phyloP scores from a whole-genome alignment of 2,329 filamentous ascomycete species.

The Rugonectria rugulosa region DNA sequence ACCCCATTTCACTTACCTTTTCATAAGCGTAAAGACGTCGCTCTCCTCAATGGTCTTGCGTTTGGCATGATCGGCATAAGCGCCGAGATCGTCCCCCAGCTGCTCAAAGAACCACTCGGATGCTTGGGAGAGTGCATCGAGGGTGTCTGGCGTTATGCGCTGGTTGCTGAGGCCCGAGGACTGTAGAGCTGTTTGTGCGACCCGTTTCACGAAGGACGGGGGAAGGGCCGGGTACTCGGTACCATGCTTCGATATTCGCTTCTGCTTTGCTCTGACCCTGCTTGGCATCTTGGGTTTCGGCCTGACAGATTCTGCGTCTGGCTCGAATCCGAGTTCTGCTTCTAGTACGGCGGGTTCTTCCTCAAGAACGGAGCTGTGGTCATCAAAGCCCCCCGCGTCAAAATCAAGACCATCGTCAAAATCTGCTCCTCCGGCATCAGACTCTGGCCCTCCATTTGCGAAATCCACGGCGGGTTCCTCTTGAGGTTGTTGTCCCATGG shows the following conservation, averaged over 20 bases:
- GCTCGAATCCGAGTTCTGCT: background rate
- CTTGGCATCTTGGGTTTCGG: conserved; percentile 16
- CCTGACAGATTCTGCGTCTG: no score
- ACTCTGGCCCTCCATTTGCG: conserved; percentile 27
- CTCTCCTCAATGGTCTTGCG: conserved; percentile 86
- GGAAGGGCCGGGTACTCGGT: conserved; percentile 80
- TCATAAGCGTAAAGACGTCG: conserved; percentile 84
- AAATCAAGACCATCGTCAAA: conserved; percentile 23
- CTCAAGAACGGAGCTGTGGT: conserved; percentile 36
- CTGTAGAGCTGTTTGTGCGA: conserved; percentile 75
- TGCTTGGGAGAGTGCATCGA: conserved; percentile 78
- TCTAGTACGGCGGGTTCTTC: conserved; percentile 5
- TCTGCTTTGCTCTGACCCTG: conserved; percentile 45
- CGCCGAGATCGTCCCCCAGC: conserved; percentile 77
- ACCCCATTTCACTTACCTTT: conserved; percentile 69
- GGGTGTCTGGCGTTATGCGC: conserved; percentile 76
- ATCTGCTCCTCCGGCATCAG: conserved; percentile 14
- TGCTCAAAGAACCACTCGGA: conserved; percentile 95
- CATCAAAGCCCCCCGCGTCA: conserved; percentile 28
- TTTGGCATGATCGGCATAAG: conserved; percentile 82
- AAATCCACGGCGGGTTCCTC: conserved; percentile 22
- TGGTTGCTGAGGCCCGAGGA: conserved; percentile 70
- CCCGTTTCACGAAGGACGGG: conserved; percentile 73
- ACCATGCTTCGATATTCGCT: conserved; percentile 71
- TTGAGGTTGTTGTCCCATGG: conserved; percentile 24